A percentile compares a stretch with the other conserved stretches of the same genome.
Conservation (phyloP, 768 basidiomycete species). For the Amanita pallidorosea region DNA sequence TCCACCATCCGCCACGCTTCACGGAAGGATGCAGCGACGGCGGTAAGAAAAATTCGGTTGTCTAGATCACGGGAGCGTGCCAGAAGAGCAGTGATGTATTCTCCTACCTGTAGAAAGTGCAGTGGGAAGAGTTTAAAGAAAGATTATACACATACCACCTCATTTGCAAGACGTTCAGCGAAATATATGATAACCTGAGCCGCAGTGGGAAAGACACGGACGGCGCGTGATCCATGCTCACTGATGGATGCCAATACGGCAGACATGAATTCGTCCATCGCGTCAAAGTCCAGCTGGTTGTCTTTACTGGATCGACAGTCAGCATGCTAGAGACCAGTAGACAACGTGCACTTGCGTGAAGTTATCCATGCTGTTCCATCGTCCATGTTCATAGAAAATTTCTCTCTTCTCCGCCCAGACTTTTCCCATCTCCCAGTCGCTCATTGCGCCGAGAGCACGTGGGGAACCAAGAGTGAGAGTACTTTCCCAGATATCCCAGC, state of each 20-base stretch:
- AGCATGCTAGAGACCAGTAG: conserved; percentile 1
- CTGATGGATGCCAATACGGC: conserved; percentile 51
- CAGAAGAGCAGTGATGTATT: conserved; percentile 76
- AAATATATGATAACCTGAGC: conserved; percentile 75
- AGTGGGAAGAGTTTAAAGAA: conserved; percentile 1
- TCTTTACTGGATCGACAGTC: conserved; percentile 26
- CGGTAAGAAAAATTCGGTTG: conserved; percentile 64
- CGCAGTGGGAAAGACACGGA: conserved; percentile 75
- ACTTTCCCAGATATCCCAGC: conserved; percentile 74
- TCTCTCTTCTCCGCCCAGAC: conserved; percentile 95
- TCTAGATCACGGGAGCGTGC: conserved; percentile 68
- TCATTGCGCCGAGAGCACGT: conserved; percentile 4
- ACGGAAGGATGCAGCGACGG: conserved; percentile 81
- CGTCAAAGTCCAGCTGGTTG: conserved; percentile 69
- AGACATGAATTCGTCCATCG: conserved; percentile 89
- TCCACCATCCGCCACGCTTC: conserved; percentile 86
- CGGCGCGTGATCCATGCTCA: conserved; percentile 72
- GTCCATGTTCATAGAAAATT: conserved; percentile 79
- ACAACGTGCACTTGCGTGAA: conserved; percentile 44
- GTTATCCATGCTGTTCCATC: conserved; percentile 78
- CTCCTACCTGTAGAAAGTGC: conserved; percentile 43
- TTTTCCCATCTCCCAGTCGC: conserved; percentile 88
- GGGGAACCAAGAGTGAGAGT: conserved; percentile 10
- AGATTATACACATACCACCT: conserved; percentile 49
- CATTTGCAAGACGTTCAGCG: conserved; percentile 72